Evolutionary conservation across 257 asterid genomes (phyloP).

Genomic region (Petunia axillaris): DNA sequence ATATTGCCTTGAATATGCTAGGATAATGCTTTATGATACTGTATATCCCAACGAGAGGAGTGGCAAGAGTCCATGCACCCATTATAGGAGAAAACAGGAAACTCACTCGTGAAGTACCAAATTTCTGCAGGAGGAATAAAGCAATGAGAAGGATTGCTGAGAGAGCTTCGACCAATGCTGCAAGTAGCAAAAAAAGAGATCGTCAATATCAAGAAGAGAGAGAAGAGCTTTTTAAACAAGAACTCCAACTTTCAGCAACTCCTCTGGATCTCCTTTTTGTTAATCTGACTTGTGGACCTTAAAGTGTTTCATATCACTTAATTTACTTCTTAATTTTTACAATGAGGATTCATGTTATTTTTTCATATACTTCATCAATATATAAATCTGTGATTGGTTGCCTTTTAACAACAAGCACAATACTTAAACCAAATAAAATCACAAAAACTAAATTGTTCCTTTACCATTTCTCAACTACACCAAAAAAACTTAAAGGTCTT

Average conservation of each 20-base stretch:
- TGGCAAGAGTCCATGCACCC: constrained; percentile 61
- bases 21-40: constrained; percentile 56
- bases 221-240: not conserved
- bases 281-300: not conserved
- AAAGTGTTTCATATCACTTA: constrained; percentile 16
- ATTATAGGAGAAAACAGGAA: constrained; percentile 69
- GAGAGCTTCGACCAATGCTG: constrained; percentile 47
- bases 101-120: constrained; percentile 61
- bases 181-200: constrained; percentile 30
- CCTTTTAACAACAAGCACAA: not conserved
- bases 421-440: not conserved
- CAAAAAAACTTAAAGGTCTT: not conserved
- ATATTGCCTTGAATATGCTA: constrained; percentile 52
- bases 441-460: not conserved
- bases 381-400: not conserved
- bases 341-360: not conserved
- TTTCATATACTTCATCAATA: not conserved
- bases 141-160: constrained; percentile 45
- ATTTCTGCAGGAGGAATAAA: constrained; percentile 49
- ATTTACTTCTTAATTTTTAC: not conserved
- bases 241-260: not conserved
- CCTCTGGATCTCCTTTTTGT: not conserved
- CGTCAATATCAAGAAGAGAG: constrained; percentile 16
- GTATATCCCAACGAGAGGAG: constrained; percentile 62
- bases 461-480: constrained; percentile 12